Conservation (phyloP, 345 rosid genomes). For the Citrus mangshanensis region DNA sequence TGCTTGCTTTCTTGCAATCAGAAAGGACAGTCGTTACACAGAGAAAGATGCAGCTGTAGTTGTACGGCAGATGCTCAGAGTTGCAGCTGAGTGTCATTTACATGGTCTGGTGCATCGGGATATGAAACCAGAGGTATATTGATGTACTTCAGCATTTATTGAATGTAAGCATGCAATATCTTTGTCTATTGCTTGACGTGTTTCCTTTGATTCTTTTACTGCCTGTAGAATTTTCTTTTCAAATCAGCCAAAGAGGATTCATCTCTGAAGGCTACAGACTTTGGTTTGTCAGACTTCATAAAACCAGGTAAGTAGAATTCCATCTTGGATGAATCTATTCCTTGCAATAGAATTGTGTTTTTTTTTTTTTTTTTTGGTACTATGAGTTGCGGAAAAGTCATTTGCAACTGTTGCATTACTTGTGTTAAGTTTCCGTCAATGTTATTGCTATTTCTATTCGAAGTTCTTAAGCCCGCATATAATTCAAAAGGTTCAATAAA, state of each 20-base stretch:
- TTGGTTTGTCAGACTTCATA: slow-evolving; percentile 97
- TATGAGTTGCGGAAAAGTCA: background rate
- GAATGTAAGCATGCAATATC: background rate
- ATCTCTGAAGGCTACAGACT: slow-evolving; percentile 88
- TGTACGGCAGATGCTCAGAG: slow-evolving; percentile 80
- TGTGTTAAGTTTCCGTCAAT: background rate
- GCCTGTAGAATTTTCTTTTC: slow-evolving; percentile 80
- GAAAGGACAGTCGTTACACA: slow-evolving; percentile 79
- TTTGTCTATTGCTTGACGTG: slow-evolving; percentile 7
- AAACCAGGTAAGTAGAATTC: slow-evolving; percentile 59
- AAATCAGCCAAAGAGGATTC: slow-evolving; percentile 80
- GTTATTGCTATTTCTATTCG: background rate
- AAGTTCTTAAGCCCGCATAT: background rate
- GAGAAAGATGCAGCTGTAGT: slow-evolving; percentile 72
- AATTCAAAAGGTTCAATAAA: slow-evolving; percentile 6
- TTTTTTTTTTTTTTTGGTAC: background rate
- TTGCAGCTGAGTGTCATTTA: slow-evolving; percentile 94
- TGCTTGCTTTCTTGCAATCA: slow-evolving; percentile 30
- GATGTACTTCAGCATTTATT: slow-evolving; percentile 1
- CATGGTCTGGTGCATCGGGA: slow-evolving; percentile 94
- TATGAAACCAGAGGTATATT: slow-evolving; percentile 94
- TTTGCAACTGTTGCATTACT: too few species aligned
- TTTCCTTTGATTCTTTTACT: slow-evolving; percentile 3
- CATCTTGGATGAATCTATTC: slow-evolving; percentile 3
- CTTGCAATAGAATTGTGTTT: background rate